These are phyloP conservation scores for Gastrodia elata DNA, from an alignment of 106 monocot species.

Conservation along the genomic window DNA sequence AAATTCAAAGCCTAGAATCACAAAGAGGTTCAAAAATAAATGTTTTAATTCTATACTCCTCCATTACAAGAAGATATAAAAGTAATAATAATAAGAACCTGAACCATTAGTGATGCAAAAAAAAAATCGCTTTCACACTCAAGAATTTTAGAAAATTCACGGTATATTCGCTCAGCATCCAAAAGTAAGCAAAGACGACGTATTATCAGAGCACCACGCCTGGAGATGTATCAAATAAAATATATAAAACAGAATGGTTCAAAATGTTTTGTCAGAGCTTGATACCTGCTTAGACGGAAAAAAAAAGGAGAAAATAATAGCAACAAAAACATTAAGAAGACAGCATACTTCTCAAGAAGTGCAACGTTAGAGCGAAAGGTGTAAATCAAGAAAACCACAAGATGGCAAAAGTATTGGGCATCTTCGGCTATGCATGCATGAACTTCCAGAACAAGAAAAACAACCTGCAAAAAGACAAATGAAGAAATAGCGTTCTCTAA, in stretches of 20 bases:
- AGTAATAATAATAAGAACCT: slow-evolving; percentile 40
- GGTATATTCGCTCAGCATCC: slow-evolving; percentile 72
- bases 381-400: slow-evolving; percentile 17
- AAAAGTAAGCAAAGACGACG: slow-evolving; percentile 85
- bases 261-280: background rate
- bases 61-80: slow-evolving; percentile 1
- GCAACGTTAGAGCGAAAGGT: slow-evolving; percentile 16
- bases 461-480: slow-evolving; percentile 18
- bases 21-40: background rate
- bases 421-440: slow-evolving; percentile 31
- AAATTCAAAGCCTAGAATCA: slow-evolving; percentile 81
- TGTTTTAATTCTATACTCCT: background rate
- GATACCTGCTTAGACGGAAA: background rate
- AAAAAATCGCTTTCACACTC: slow-evolving; percentile 68
- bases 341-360: slow-evolving; percentile 21
- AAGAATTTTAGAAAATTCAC: slow-evolving; percentile 76
- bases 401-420: slow-evolving; percentile 21
- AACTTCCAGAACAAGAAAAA: slow-evolving; percentile 21
- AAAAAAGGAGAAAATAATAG: background rate
- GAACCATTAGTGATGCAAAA: slow-evolving; percentile 91
- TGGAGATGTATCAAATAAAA: slow-evolving; percentile 16
- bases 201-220: slow-evolving; percentile 90
- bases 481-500: background rate
- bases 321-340: background rate
- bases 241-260: background rate